Conservation (phyloP, 805 yeast genomes). For the Jamesozyma piceae region DNA sequence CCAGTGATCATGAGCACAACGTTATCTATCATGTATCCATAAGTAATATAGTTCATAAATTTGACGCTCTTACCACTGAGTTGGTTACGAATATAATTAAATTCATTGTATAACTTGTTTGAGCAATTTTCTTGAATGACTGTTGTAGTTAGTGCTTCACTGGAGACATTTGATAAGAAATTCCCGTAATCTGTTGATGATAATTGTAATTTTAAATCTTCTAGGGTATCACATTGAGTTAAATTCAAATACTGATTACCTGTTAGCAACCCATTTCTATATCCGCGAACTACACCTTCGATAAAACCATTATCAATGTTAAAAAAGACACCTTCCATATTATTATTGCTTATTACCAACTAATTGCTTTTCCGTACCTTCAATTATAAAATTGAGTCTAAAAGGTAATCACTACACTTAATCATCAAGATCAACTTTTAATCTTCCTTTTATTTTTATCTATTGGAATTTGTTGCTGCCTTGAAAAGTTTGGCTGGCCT, state of each 20-base stretch:
- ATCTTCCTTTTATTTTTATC: too few relatives aligned
- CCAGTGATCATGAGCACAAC: conserved; percentile 95
- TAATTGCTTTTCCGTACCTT: neutral
- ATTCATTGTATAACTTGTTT: conserved; percentile 68
- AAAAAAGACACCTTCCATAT: conserved; percentile 89
- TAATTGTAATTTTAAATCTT: conserved; percentile 86
- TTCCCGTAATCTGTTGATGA: conserved; percentile 95
- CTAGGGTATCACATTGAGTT: conserved; percentile 92
- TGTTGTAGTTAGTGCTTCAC: conserved; percentile 70
- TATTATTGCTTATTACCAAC: neutral
- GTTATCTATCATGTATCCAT: conserved; percentile 97
- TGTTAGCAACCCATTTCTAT: conserved; percentile 72
- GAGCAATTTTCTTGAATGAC: conserved; percentile 75
- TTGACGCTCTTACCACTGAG: conserved; percentile 70
- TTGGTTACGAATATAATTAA: conserved; percentile 75
- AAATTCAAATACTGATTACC: conserved; percentile 78
- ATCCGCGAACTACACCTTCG: conserved; percentile 93
- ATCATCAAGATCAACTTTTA: neutral
- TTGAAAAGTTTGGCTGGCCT: too few relatives aligned
- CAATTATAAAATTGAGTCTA: neutral
- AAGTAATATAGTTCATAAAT: conserved; percentile 86
- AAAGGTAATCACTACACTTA: neutral
- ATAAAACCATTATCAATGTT: conserved; percentile 84
- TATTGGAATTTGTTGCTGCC: too few relatives aligned
- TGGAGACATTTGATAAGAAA: conserved; percentile 71